Evolutionary conservation across 2,329 filamentous ascomycete genomes (phyloP), one percentile per base, ranked within the genome.

Genomic region (Tetracladium maxilliforme): DNA sequence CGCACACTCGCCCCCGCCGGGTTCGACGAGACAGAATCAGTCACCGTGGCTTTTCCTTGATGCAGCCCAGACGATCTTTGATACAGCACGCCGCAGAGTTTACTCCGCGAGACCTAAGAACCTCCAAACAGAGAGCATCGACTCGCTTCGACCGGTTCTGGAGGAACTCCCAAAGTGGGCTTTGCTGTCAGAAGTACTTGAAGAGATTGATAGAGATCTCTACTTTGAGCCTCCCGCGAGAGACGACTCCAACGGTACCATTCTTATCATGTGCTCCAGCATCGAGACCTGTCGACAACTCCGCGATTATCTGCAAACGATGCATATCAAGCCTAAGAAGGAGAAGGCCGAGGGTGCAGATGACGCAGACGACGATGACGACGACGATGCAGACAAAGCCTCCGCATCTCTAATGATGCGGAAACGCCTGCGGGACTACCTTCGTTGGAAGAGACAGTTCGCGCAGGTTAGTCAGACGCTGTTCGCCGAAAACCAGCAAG

Each of bases 11-110:
- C 86, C 90, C 5, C 77, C 82, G 2, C 80, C 84, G 7, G 86
- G 84, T 1, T 87, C 84, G 3, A 93, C 74, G 4, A 71, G 76
- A 34, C 81, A 93, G 42, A 86, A 76, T 17, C 83, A 93, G 40
- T 92, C 86, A 1, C 90, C 90, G 0, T 98, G 90, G 90, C 61
- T 98, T 16, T 95, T 94, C 39, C 64, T 95, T 5, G 90, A 95
- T 47, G 86, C 87, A 14, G 87, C 90, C 1, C 81, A 95, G 48
- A 86, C 81, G 10, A 82, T 98, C 9, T 95, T 98, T 36, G 79
- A 86, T 32, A 84, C 81, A 4, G 84, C 90, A 2, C 90, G 84
- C 45, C 69, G 75, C 28, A 66, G 90, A 36, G 87, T 94, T 5
- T 98, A 94, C 42, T 71, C 77, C 7, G 74, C 73, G 5, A 76